Evolutionary conservation across 108 stramenopile species (phyloP).

Genomic region (Schizochytrium sp.): DNA sequence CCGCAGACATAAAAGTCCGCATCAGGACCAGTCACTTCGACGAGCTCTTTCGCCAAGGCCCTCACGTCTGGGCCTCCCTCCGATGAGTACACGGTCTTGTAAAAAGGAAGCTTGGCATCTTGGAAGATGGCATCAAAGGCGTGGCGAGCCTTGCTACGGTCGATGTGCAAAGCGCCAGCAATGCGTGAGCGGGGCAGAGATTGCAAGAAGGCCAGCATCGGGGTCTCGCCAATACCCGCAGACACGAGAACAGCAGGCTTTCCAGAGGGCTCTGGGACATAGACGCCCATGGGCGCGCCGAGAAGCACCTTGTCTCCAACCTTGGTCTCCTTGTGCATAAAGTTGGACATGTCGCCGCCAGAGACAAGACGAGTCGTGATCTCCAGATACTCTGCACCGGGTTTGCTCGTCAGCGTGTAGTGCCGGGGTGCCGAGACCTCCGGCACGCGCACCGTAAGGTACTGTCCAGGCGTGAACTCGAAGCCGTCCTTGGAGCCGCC

Average conservation of each 20-base stretch:
- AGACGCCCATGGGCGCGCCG: slow-evolving; percentile 5
- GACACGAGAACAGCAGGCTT: slow-evolving; percentile 12
- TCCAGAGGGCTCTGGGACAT: background rate
- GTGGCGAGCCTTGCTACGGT: background rate
- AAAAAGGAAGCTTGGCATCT: background rate
- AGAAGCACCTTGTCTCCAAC: slow-evolving; percentile 20
- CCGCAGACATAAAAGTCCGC: background rate
- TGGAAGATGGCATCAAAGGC: background rate
- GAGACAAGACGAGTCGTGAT: background rate
- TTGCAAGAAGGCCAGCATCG: background rate
- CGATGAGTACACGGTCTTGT: background rate
- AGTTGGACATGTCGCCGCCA: slow-evolving; percentile 16
- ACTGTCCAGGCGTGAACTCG: slow-evolving; percentile 24
- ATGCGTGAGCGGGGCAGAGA: background rate
- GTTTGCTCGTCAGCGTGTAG: background rate
- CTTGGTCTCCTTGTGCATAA: slow-evolving; percentile 12
- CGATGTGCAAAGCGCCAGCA: background rate
- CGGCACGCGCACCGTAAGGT: background rate
- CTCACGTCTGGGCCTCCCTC: background rate
- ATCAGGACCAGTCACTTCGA: background rate
- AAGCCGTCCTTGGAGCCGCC: slow-evolving; percentile 6
- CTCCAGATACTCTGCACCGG: background rate
- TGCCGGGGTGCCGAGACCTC: background rate
- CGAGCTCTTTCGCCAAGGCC: background rate
- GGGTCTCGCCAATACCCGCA: slow-evolving; percentile 28